Conservation (phyloP, 306 rosid species). For the Arachis stenosperma region DNA sequence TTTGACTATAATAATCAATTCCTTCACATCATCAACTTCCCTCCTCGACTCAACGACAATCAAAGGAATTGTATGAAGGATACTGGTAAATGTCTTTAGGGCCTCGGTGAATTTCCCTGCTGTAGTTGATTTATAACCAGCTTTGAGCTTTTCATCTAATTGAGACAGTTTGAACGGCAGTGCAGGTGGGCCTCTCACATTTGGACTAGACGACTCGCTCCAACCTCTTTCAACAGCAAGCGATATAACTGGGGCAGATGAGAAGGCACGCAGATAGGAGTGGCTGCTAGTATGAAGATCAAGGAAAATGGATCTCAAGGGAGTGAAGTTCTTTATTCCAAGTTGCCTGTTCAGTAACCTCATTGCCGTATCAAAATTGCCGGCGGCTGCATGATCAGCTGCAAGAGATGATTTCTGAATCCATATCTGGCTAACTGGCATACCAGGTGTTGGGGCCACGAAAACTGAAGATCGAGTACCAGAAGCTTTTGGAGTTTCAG, state of each 20-base stretch:
- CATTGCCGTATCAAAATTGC: conserved; percentile 94
- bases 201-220: conserved; percentile 76
- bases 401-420: conserved; percentile 89
- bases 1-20: conserved; percentile 72
- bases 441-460: conserved; percentile 88
- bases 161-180: conserved; percentile 75
- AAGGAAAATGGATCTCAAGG: conserved; percentile 74
- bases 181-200: conserved; percentile 81
- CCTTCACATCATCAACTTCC: conserved; percentile 96
- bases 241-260: conserved; percentile 74
- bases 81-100: conserved; percentile 60
- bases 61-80: conserved; percentile 83
- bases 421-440: conserved; percentile 94
- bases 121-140: conserved; percentile 86
- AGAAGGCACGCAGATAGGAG: conserved; percentile 72
- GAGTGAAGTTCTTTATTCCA: conserved; percentile 79
- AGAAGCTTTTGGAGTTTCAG: conserved; percentile 73
- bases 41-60: conserved; percentile 88
- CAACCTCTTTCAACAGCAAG: conserved; percentile 92
- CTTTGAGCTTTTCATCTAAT: conserved; percentile 86
- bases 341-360: conserved; percentile 85
- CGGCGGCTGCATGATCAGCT: conserved; percentile 96
- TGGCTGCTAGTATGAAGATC: conserved; percentile 84
- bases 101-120: conserved; percentile 81
- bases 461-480: conserved; percentile 62